Base-by-base conservation (phyloP, 345 rosid species). In the Abelmoschus esculentus region DNA sequence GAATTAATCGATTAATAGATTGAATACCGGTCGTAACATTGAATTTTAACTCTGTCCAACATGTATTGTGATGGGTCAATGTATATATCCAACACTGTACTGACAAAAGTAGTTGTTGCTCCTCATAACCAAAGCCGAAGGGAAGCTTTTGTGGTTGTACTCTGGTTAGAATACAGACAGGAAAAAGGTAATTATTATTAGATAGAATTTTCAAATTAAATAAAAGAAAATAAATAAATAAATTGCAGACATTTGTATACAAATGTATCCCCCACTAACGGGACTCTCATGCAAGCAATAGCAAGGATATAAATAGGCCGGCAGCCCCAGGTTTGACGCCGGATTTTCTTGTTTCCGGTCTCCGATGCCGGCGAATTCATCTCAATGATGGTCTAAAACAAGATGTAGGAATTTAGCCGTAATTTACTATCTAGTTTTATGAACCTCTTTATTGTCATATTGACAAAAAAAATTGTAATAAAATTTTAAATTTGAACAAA, bases 271-370 rank as follows among this genome's bases (percentile, higher is more conserved):
- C 18, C 17, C 18, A 22, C 19, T 22, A 13, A 44, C 58, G 73
- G 74, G 8, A 28, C 49, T 77, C 79, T 75, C 75, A 73, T 73
- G 78, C 73, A 69, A 18, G 80, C 74, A 69, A 47, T 53, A 63
- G 31, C 61, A 63, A 22, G 54, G 26, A 46, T 22, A 22, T 22
- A 42, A 10, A 0, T 44, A 64, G 52, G 28, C 47, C 58, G 47
- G 67, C 40, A 73, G 70, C 44, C 76, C 82, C 82, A 66, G 67
- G 72, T 74, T 79, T 70, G 78, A 40, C 78, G 77, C 85, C 85
- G 67, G 70, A 72, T 66, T 69, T 79, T 59, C 64, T 66, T 70
- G n/a, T 79, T 72, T 68, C 74, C 80, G 53, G 53, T 67, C 70
- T 61, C 52, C 61, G 69, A 22, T 64, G 50, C 64, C 63, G 72